A percentile compares a stretch with the other conserved stretches of the same genome.
phyloP scores from a whole-genome alignment of 2,329 filamentous ascomycete species.

The Plenodomus tracheiphilus region DNA sequence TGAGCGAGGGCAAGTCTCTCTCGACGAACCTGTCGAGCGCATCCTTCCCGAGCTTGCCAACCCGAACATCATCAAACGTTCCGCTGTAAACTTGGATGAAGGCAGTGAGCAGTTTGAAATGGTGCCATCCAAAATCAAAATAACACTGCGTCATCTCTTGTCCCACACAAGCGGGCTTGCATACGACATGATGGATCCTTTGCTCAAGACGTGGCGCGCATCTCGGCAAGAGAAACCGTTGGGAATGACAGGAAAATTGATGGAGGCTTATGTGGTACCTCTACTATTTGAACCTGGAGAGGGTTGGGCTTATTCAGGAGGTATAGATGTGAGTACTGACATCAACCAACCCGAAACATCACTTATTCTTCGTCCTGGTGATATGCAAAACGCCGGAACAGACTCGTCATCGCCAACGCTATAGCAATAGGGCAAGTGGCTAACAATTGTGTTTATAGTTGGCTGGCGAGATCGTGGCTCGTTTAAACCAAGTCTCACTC shows the following conservation, averaged over 20 bases:
- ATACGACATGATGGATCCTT: conserved; percentile 49
- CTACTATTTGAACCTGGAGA: conserved; percentile 42
- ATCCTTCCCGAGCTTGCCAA: conserved; percentile 26
- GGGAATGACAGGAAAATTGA: conserved; percentile 11
- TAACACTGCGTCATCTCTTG: conserved; percentile 47
- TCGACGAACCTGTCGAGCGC: conserved; percentile 30
- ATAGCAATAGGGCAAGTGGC: no score
- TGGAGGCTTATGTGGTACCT: conserved; percentile 40
- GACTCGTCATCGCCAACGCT: no score
- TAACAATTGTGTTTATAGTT: conserved; percentile 28
- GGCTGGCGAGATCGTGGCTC: conserved; percentile 51
- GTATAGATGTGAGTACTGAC: conserved; percentile 39
- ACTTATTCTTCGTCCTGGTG: no score
- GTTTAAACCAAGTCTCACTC: conserved; percentile 43
- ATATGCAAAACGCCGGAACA: no score
- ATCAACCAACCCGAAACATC: no score
- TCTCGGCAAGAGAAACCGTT: conserved; percentile 27
- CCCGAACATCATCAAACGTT: conserved; percentile 15
- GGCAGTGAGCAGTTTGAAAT: conserved; percentile 7
- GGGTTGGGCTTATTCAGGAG: conserved; percentile 55
- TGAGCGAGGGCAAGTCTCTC: conserved; percentile 27
- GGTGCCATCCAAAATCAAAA: conserved; percentile 9
- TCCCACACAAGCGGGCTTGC: conserved; percentile 54
- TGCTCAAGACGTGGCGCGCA: conserved; percentile 49
- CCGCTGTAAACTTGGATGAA: background rate